phyloP scores from a whole-genome alignment of 371 early-diverging fungal species.

The Coemansia sp. region DNA sequence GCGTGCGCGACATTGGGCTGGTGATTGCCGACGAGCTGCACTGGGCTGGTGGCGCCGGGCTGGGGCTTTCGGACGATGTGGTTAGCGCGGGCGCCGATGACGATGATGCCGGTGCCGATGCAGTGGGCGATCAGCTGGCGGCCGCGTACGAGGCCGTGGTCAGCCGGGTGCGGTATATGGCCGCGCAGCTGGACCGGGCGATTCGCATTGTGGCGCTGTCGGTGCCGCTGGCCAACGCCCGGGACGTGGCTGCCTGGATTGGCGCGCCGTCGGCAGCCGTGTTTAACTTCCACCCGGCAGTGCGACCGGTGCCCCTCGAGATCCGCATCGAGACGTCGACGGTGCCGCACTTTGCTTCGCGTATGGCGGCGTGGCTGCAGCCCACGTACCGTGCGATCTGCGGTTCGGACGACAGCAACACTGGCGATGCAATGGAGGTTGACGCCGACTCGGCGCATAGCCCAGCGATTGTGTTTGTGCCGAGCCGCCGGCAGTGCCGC shows the following conservation, averaged over 20 bases:
- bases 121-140: conserved; percentile 54
- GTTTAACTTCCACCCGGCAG: conserved; percentile 93
- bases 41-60: conserved; percentile 77
- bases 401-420: neutral
- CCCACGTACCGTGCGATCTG: conserved; percentile 80
- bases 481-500: conserved; percentile 87
- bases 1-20: conserved; percentile 85
- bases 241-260: conserved; percentile 96
- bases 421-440: conserved; percentile 15
- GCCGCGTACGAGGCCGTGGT: conserved; percentile 90
- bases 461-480: conserved; percentile 77
- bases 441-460: conserved; percentile 33
- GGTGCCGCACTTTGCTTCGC: conserved; percentile 86
- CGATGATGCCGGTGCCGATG: conserved; percentile 37
- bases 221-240: conserved; percentile 90
- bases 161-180: conserved; percentile 91
- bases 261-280: conserved; percentile 73
- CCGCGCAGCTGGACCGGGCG: conserved; percentile 72
- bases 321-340: conserved; percentile 91
- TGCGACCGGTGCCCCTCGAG: conserved; percentile 91
- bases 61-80: conserved; percentile 32
- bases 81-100: neutral
- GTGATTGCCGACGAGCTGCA: conserved; percentile 98
- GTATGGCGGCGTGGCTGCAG: conserved; percentile 93
- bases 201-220: conserved; percentile 91